phyloP scores from a whole-genome alignment of 2,329 filamentous ascomycete species.

The Colletotrichum sublineola region DNA sequence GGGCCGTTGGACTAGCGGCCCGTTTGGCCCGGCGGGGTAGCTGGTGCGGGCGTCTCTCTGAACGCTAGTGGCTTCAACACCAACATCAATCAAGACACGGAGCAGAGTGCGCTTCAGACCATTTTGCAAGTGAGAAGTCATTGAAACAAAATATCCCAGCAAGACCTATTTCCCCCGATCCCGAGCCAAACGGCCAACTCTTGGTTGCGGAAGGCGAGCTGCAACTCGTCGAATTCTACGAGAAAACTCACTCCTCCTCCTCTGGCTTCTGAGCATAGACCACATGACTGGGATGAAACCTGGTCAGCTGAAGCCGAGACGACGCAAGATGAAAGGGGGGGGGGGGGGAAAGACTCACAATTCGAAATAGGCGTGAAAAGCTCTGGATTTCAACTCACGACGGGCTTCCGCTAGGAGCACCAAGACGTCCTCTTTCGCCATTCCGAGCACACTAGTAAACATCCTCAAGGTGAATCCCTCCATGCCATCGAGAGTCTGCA shows the following conservation, averaged over 20 bases:
- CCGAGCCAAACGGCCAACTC: not conserved
- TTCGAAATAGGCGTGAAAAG: slow-evolving; percentile 47
- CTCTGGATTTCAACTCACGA: slow-evolving; percentile 48
- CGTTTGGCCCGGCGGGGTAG: not conserved
- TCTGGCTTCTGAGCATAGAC: slow-evolving; percentile 42
- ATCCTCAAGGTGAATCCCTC: slow-evolving; percentile 47
- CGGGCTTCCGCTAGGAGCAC: slow-evolving; percentile 48
- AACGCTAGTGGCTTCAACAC: not conserved
- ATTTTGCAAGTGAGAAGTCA: not conserved
- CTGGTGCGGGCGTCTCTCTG: not conserved
- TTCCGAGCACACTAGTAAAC: slow-evolving; percentile 48
- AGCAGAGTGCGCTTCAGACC: not conserved
- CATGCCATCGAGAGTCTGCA: slow-evolving; percentile 44
- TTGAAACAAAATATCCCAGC: not conserved
- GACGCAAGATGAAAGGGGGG: not conserved
- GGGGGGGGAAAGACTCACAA: slow-evolving; percentile 38
- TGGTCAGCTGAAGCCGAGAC: not conserved
- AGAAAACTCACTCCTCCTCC: not conserved
- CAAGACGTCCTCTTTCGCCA: slow-evolving; percentile 48
- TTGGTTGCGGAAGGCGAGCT: not conserved
- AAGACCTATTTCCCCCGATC: not conserved
- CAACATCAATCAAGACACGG: not conserved
- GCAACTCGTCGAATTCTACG: not conserved
- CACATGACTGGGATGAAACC: slow-evolving; percentile 7
- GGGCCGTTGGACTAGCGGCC: slow-evolving; percentile 9